Conservation (phyloP, 345 rosid genomes). For the Citrus inodora region DNA sequence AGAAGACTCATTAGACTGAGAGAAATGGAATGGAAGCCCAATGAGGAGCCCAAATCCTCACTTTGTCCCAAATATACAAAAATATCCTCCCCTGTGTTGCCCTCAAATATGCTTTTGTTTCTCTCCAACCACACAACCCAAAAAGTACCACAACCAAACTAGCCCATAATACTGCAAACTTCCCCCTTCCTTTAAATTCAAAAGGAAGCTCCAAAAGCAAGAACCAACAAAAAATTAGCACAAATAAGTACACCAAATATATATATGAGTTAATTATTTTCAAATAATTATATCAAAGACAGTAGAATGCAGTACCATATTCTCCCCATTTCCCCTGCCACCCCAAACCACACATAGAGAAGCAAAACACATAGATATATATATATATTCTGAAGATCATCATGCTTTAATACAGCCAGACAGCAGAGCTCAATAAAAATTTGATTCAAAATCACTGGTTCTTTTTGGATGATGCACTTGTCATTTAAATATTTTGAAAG, state of each 20-base stretch:
- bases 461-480: background rate
- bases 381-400: background rate
- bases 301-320: background rate
- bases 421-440: background rate
- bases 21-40: no score
- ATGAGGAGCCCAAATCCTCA: no score
- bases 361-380: slow-evolving; percentile 2
- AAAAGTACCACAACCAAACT: background rate
- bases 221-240: background rate
- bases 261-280: background rate
- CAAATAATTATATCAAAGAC: background rate
- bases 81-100: no score
- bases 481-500: background rate
- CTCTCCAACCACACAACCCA: no score
- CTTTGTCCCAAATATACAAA: no score
- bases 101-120: no score
- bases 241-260: no score
- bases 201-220: background rate
- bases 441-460: background rate
- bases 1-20: no score
- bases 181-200: background rate
- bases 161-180: background rate
- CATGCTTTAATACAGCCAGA: background rate
- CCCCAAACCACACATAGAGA: background rate
- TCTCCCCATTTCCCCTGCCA: background rate